phyloP scores from a whole-genome alignment of 257 asterid genomes.

The Plectranthus barbatus region DNA sequence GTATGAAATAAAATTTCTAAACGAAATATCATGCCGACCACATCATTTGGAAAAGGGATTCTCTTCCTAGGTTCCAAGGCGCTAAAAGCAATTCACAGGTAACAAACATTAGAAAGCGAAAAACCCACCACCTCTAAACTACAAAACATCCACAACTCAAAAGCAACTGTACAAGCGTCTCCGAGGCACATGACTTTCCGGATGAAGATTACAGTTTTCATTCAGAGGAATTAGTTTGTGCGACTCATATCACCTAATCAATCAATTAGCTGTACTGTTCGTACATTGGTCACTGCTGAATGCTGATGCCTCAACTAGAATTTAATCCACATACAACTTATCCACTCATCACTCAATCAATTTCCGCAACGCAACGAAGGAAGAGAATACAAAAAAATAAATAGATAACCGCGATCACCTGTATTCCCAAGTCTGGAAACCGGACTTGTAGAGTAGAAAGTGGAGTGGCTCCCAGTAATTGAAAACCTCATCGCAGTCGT shows the following conservation, averaged over 20 bases:
- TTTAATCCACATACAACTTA: neutral
- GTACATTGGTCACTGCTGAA: no score
- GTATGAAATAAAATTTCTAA: neutral
- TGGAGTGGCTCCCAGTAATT: conserved; percentile 99
- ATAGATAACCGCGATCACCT: conserved; percentile 32
- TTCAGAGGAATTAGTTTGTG: no score
- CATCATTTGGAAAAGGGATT: neutral
- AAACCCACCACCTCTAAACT: neutral
- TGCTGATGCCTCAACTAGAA: neutral
- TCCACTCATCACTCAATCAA: conserved; percentile 1
- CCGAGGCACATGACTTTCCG: no score
- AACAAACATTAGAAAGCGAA: neutral
- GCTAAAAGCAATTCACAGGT: neutral
- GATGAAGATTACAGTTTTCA: no score
- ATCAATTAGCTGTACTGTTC: no score
- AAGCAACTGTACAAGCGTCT: no score
- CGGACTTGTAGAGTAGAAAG: conserved; percentile 80
- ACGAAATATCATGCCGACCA: neutral
- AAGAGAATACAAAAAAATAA: neutral
- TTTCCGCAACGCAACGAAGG: neutral
- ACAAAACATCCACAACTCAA: neutral
- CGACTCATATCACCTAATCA: no score
- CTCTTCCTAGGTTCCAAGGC: neutral
- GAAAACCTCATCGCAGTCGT: conserved; percentile 97
- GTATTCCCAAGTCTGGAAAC: conserved; percentile 99